Conservation (phyloP, 78 protist species). For the Trichosphaerium sp. region DNA sequence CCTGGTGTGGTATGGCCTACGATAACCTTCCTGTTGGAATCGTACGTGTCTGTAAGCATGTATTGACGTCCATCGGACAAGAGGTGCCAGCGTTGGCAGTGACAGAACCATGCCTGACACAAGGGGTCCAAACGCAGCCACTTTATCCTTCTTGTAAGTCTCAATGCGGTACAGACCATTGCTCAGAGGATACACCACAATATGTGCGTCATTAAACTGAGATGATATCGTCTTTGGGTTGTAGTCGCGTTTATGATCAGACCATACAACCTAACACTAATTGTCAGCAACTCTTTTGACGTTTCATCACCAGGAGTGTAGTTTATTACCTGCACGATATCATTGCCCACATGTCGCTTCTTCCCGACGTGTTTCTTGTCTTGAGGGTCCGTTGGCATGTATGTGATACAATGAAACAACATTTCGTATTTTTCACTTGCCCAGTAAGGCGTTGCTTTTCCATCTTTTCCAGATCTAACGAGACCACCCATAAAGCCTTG, state of each 20-base stretch:
- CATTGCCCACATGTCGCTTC: constrained; percentile 87
- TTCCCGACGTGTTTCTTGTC: constrained; percentile 60
- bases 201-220: constrained; percentile 73
- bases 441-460: constrained; percentile 59
- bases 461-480: constrained; percentile 56
- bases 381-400: constrained; percentile 57
- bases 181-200: constrained; percentile 74
- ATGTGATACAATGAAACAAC: constrained; percentile 72
- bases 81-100: constrained; percentile 39
- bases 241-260: constrained; percentile 66
- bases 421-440: constrained; percentile 60
- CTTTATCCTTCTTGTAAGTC: constrained; percentile 39
- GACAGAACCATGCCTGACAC: constrained; percentile 64
- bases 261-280: too few relatives aligned
- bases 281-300: too few relatives aligned
- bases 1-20: too few relatives aligned
- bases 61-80: constrained; percentile 84
- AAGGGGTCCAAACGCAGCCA: constrained; percentile 80
- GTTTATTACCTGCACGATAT: constrained; percentile 77
- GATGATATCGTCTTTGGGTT: constrained; percentile 54
- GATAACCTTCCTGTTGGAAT: too few relatives aligned
- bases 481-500: constrained; percentile 70
- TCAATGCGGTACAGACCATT: constrained; percentile 62
- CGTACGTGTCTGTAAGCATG: too few relatives aligned
- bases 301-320: too few relatives aligned